Conservation (phyloP, 371 early-diverging fungal species). For the Syncephalastrum sp. region DNA sequence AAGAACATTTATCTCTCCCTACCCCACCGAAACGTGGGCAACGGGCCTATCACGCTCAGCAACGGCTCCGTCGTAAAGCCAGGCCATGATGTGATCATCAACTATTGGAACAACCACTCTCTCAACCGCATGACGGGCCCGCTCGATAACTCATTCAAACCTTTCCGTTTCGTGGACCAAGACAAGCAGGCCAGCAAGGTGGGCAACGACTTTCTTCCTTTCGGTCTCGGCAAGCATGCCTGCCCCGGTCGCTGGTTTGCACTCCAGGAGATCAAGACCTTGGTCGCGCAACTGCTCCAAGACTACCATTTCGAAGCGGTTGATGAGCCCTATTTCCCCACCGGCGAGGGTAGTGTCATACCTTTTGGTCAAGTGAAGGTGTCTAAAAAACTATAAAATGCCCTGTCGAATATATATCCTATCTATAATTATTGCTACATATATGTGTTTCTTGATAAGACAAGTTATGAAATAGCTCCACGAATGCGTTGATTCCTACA, state of each 20-base stretch:
- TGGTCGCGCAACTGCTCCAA: conserved; percentile 17
- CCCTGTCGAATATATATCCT: no score
- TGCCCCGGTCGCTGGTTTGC: conserved; percentile 32
- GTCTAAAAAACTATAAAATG: not conserved
- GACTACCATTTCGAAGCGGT: conserved; percentile 9
- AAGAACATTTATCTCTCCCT: conserved; percentile 20
- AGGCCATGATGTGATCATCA: conserved; percentile 36
- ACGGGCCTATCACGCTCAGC: conserved; percentile 23
- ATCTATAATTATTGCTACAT: no score
- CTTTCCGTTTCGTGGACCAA: conserved; percentile 45
- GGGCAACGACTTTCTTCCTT: conserved; percentile 35
- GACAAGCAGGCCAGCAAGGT: conserved; percentile 42
- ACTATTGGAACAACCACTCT: conserved; percentile 22
- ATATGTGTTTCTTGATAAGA: no score
- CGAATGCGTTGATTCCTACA: no score
- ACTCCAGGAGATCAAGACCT: conserved; percentile 21
- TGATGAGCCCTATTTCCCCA: conserved; percentile 10
- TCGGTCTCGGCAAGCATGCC: conserved; percentile 54
- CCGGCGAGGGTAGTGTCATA: not conserved
- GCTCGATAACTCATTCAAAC: conserved; percentile 31
- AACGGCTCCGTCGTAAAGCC: conserved; percentile 42
- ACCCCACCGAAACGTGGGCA: conserved; percentile 29
- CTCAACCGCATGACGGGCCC: conserved; percentile 9
- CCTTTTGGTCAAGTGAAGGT: conserved; percentile 2
- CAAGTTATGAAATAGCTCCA: no score